These are phyloP conservation scores for Tylopilus subfusipes DNA, from an alignment of 768 basidiomycete genomes.

Conservation along the genomic window DNA sequence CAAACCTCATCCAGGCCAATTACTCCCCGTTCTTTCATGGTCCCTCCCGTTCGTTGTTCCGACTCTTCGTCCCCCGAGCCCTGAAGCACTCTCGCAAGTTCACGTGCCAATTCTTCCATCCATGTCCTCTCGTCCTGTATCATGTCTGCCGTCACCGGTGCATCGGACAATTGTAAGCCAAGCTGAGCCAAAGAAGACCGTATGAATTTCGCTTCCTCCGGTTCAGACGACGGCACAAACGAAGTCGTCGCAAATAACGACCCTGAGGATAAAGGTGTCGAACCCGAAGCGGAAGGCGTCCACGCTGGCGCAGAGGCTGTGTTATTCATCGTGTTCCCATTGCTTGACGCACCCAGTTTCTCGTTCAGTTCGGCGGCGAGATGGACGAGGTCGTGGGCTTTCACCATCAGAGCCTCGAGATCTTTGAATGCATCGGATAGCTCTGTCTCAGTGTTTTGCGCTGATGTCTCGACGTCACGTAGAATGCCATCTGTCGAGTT, in stretches of 20 bases:
- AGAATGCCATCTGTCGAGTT: constrained; percentile 72
- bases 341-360: constrained; percentile 54
- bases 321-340: constrained; percentile 3
- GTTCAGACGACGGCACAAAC: constrained; percentile 48
- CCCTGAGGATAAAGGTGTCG: constrained; percentile 21
- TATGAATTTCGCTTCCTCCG: constrained; percentile 84
- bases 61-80: constrained; percentile 29
- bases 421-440: constrained; percentile 80
- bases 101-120: constrained; percentile 75
- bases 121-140: constrained; percentile 77
- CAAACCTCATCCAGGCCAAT: constrained; percentile 90
- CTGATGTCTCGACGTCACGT: constrained; percentile 64
- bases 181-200: constrained; percentile 86
- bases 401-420: constrained; percentile 84
- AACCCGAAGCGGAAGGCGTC: constrained; percentile 16
- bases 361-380: constrained; percentile 87
- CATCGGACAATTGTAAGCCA: constrained; percentile 72
- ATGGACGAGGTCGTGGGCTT: constrained; percentile 90
- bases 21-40: constrained; percentile 78
- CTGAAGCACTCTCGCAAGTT: constrained; percentile 73
- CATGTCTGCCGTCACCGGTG: constrained; percentile 88
- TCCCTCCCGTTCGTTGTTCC: constrained; percentile 38
- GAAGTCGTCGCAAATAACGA: constrained; percentile 26
- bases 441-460: constrained; percentile 57
- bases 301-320: constrained; percentile 12